Evolutionary conservation across 2,329 filamentous ascomycete genomes (phyloP), one percentile per base, ranked within the genome.

Genomic region (Xylaria sp.): DNA sequence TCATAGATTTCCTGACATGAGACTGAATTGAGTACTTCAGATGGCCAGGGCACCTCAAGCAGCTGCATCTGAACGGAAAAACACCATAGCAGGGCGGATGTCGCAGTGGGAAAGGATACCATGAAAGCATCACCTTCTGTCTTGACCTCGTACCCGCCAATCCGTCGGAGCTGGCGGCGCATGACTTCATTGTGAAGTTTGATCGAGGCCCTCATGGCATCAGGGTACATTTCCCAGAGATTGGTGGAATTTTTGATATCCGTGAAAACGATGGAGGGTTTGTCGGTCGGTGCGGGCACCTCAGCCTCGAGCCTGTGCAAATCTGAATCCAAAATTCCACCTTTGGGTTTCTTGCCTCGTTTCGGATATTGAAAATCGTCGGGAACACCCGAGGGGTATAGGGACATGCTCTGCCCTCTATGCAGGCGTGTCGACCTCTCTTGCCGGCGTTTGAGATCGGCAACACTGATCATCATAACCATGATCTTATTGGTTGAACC

Each of bases 51-150:
- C 19, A 96, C 92, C 68, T 97, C 92, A 1, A 99, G 85, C 3
- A 99, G 86, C 72, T 90, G 86, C 68, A 89, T 89, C 76, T 99
- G 95, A 28, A 97, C 94, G 21, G 93, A 92, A 78, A 99, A 99
- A 71, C 91, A 96, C 95, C 95, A 99, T 7, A 99, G 84, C 51
- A 99, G 80, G 4, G 95, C 95, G 8, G 94, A 95, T 1, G 95
- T 98, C 2, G 95, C 93, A 0, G 95, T 98, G 1, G 94, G 92
- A 78, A 99, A 99, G 9, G 94, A 96, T 33, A 99, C 95, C 94
- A 99, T 98, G 73, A 99, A 99, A 8, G 95, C 95, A 78, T 99
- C 95, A 69, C 95, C 95, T 92, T 99, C 95, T 17, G 95, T 99
- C 83, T 99, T 99, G 77, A 99, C 95, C 79, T 99, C 95, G 74